Evolutionary conservation across 805 yeast species (phyloP), one percentile per base, ranked within the genome.

Genomic region (Priceomyces carsonii): DNA sequence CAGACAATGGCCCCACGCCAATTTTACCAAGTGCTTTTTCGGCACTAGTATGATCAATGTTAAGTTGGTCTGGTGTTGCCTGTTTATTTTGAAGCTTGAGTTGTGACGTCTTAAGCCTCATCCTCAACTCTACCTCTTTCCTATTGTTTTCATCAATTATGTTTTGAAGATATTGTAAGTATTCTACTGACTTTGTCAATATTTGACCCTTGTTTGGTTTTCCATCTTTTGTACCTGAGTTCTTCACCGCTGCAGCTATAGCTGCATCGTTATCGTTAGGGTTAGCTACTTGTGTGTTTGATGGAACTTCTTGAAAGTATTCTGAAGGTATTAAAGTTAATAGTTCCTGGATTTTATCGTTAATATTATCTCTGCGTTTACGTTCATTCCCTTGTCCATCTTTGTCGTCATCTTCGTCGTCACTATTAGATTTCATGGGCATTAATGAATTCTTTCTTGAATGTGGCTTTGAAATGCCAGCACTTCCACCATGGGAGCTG

Each of bases 121-220:
- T 69, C 25, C 80, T 71, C 33, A 85, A 62, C 51, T 85, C 95
- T 9, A 85, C 85, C 54, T 88, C 96, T 41, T 75, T 76, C 38
- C 91, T 68, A 59, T 88, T 88, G 48, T 79, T 84, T 37, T 77
- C 79, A 54, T 88, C 96, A 39, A 88, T 86, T 39, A 75, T 68
- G 41, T 77, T 79, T 54, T 86, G 95, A 22, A 86, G 58, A 41
- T 62, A 63, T 40, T 76, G 79, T 26, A 85, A 76, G 50, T 83
- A 85, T 42, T 82, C 89, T 2, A 85, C 89, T 0, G 87, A 75
- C 50, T 82, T 84, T 6, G 86, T 75, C 39, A 85, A 63, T 2
- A 85, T 83, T 53, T 84, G 91, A 2, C 95, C 95, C 59, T 85
- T 85, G 51, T 84, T 85, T 0, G 95, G 95, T 46, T 82, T 84